phyloP scores from a whole-genome alignment of 106 monocot species.

The Platanthera zijinensis region DNA sequence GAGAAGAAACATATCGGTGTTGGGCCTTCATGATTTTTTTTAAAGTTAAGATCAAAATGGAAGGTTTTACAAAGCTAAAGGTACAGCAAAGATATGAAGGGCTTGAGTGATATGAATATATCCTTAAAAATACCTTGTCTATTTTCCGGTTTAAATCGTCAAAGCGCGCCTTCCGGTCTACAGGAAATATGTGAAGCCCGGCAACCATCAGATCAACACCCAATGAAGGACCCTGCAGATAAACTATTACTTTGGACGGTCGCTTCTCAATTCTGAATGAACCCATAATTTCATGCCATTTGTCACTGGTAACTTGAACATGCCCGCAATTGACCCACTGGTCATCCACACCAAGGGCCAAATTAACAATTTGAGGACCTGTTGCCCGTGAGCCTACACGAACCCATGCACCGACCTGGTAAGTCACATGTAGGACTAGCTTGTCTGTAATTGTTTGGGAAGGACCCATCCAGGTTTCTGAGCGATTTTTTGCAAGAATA shows the following conservation, averaged over 20 bases:
- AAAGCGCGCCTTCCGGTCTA: constrained; percentile 66
- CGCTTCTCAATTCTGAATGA: constrained; percentile 84
- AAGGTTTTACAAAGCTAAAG: no score
- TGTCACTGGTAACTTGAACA: constrained; percentile 34
- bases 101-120: background rate
- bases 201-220: constrained; percentile 66
- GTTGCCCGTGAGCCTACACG: constrained; percentile 26
- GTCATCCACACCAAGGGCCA: constrained; percentile 41
- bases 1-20: no score
- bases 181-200: constrained; percentile 67
- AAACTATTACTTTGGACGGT: constrained; percentile 61
- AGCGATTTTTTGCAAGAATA: constrained; percentile 25
- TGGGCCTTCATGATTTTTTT: no score
- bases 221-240: constrained; percentile 73
- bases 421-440: constrained; percentile 28
- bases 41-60: no score
- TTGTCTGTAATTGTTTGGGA: constrained; percentile 40
- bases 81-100: no score
- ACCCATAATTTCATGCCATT: constrained; percentile 74
- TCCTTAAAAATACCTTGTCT: constrained; percentile 50
- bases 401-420: constrained; percentile 58
- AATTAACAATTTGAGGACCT: constrained; percentile 34
- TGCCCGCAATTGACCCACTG: constrained; percentile 50
- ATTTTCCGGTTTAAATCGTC: constrained; percentile 66
- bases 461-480: constrained; percentile 58